Evolutionary conservation across 345 rosid species (phyloP).

Genomic region (Corymbia maculata): DNA sequence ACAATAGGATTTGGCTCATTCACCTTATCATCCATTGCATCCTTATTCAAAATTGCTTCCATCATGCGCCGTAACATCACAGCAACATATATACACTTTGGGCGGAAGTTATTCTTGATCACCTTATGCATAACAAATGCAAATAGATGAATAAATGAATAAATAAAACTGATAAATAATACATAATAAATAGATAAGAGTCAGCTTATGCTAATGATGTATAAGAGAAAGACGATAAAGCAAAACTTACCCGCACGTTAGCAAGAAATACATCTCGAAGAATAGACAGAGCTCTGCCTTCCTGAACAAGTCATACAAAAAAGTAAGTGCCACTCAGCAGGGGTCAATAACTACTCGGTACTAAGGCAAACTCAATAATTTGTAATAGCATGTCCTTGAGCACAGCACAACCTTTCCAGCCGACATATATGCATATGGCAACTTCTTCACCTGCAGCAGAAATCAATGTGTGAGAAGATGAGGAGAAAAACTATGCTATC

Average conservation of each 20-base stretch:
- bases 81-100: constrained; percentile 86
- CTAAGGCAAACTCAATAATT: neutral
- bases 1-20: neutral
- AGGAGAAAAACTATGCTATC: neutral
- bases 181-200: neutral
- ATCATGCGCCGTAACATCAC: constrained; percentile 93
- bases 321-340: neutral
- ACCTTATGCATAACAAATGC: constrained; percentile 33
- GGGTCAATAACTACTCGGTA: neutral
- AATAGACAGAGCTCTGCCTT: constrained; percentile 45
- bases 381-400: neutral
- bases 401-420: constrained; percentile 35
- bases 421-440: constrained; percentile 17
- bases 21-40: constrained; percentile 99
- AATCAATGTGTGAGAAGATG: neutral
- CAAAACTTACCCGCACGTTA: constrained; percentile 66
- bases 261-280: constrained; percentile 83
- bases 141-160: neutral
- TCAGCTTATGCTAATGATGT: neutral
- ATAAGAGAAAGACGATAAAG: neutral
- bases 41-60: constrained; percentile 91
- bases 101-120: constrained; percentile 53
- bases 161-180: neutral
- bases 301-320: constrained; percentile 26
- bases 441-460: constrained; percentile 43